Evolutionary conservation across 1,139 yeast species (phyloP), one percentile per base, ranked within the genome.

Genomic region (Hemisphaericaspora lyxosophila): DNA sequence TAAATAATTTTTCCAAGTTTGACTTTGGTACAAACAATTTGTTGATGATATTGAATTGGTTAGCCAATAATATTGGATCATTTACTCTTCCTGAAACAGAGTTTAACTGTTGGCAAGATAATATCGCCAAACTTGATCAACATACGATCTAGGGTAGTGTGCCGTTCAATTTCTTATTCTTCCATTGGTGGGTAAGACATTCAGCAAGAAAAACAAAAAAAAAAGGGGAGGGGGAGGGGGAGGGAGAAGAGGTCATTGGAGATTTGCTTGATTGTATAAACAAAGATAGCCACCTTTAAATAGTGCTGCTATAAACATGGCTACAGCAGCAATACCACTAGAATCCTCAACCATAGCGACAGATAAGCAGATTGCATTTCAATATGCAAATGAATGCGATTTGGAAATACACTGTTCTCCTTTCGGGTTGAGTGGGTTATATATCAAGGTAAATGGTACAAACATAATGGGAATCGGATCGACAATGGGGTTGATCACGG

Each of bases 351-450:
- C 20, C 3, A 3, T 27, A 7, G 24, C 19, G 6, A 23, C 40
- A n/a, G 36, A 35, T 7, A 36, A 57, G 26, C 66, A 60, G 40
- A 51, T 67, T 12, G 53, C 61, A 6, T 75, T 73, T 51, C 67
- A 69, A 36, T 73, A 64, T 46, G 75, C 80, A 39, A 73, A 73
- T 46, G 75, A 70, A 43, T 75, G 81, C 46, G 79, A 73, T 34
- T 54, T 77, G 28, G 82, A 76, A 50, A 70, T 75, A 24, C 80
- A 76, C 53, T 75, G 80, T 51, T 75, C 80, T 3, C 81, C 82
- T 2, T 76, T 77, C 53, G 82, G 82, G n/a, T 62, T 77, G 27
- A 67, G 76, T 31, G 82, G 81, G 8, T 53, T 75, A 12, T 76
- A 75, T 49, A 64, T 76, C 35, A 74, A 73, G 44, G 61, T 75